A percentile compares a stretch with the other conserved stretches of the same genome.
Conservation (phyloP, 495 filamentous ascomycete species). For the Talaromyces liani region DNA sequence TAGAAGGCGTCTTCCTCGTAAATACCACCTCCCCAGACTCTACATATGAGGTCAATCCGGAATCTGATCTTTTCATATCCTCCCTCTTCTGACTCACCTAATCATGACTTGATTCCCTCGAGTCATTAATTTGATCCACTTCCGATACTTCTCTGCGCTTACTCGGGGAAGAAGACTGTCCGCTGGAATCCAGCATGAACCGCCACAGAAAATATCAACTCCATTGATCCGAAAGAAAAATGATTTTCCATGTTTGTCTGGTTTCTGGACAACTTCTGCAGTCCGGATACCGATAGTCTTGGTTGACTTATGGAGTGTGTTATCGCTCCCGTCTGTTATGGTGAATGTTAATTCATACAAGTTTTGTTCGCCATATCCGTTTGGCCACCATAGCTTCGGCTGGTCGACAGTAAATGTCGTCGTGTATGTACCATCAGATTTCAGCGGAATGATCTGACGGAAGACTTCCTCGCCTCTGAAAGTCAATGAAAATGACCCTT, state of each 20-base stretch:
- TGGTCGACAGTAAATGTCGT: conserved; percentile 46
- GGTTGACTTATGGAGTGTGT: conserved; percentile 18
- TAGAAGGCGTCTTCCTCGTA: conserved; percentile 71
- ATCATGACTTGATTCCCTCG: conserved; percentile 68
- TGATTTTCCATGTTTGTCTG: conserved; percentile 61
- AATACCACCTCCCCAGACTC: conserved; percentile 73
- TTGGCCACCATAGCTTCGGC: conserved; percentile 75
- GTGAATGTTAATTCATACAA: conserved; percentile 54
- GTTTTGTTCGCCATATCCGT: conserved; percentile 68
- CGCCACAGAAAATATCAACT: conserved; percentile 77
- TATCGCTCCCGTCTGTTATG: conserved; percentile 39
- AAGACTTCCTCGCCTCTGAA: too few species aligned
- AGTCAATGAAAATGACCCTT: too few species aligned
- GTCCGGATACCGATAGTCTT: conserved; percentile 70
- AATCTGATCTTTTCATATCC: too few species aligned
- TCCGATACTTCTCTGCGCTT: conserved; percentile 54
- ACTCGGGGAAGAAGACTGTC: conserved; percentile 72
- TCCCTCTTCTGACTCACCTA: conserved; percentile 28
- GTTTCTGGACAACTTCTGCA: conserved; percentile 62
- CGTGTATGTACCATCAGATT: conserved; percentile 12
- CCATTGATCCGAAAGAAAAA: conserved; percentile 85
- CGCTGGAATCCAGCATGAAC: conserved; percentile 84
- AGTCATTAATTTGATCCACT: conserved; percentile 64
- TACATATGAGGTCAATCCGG: conserved; percentile 17
- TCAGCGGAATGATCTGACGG: conserved; percentile 34